These are phyloP conservation scores for Acidiella bohemica DNA, from an alignment of 495 filamentous ascomycete species.

Conservation along the genomic window DNA sequence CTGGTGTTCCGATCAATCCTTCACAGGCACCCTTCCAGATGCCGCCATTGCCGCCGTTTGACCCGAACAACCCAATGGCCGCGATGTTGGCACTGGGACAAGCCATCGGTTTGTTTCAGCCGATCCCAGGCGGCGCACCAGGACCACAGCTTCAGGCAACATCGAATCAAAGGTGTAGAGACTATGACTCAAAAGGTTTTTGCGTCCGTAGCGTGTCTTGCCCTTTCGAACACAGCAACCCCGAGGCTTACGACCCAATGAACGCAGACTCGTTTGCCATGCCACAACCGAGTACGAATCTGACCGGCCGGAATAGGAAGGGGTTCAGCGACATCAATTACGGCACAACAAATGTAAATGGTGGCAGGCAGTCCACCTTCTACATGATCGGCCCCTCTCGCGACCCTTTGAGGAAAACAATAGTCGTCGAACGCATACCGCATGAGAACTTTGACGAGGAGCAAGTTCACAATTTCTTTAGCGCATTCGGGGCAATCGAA, in stretches of 20 bases:
- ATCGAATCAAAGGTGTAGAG: conserved; percentile 52
- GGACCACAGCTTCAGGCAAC: neutral
- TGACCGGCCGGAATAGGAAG: conserved; percentile 6
- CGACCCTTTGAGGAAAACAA: conserved; percentile 60
- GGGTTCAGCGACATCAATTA: conserved; percentile 26
- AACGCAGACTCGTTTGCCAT: conserved; percentile 40
- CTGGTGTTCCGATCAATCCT: no score
- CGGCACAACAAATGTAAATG: conserved; percentile 33
- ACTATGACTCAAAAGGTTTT: conserved; percentile 81
- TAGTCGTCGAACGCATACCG: conserved; percentile 89
- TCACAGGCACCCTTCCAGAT: no score
- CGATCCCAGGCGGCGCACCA: conserved; percentile 31
- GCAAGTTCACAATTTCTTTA: conserved; percentile 67
- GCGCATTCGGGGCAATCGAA: conserved; percentile 63
- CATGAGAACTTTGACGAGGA: conserved; percentile 70
- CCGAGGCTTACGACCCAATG: no score
- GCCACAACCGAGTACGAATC: conserved; percentile 24
- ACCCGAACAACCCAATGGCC: conserved; percentile 54
- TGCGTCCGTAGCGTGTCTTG: conserved; percentile 68
- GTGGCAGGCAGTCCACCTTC: conserved; percentile 41
- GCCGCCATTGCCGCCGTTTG: conserved; percentile 40
- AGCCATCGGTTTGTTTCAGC: conserved; percentile 47
- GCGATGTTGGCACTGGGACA: conserved; percentile 63
- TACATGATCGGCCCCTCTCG: conserved; percentile 60
- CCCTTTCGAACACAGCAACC: conserved; percentile 70